Base-by-base conservation (phyloP, 495 filamentous ascomycete species). In the Extremus antarcticus region DNA sequence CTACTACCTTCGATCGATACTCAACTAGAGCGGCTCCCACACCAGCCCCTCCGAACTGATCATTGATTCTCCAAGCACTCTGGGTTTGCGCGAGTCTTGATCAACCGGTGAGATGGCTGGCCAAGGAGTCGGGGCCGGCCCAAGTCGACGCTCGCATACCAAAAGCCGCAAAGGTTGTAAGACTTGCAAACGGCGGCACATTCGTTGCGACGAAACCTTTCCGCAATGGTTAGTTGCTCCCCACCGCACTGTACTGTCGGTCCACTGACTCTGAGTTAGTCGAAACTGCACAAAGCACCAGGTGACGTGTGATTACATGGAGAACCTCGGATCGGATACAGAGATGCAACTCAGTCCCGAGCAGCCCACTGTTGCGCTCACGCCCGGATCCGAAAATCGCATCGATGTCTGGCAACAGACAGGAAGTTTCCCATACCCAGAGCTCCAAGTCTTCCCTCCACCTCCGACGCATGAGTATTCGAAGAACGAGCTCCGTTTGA, bases 231-330 rank as follows among this genome's bases (percentile, higher is more conserved):
- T 78, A n/a, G 51, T 45, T 8, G 15, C 21, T 51, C 32, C 10
- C 0, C 15, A 20, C 21, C 25, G 1, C 7, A 49, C 2, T 43
- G 38, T 21, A 19, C 40, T 10, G 13, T 40, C 13, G 20, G 7
- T n/a, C n/a, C 47, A 29, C 47, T 68, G 48, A 63, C 50, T 35
- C 47, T 10, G 13, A 15, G 11, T 25, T 62, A 97, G 91, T 73
- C 88, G 88, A 58, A 97, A 97, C 71, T 98, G 92, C 71, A 95
- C 91, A 51, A 97, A 97, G 69, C 92, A 98, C 70, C 94, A 95
- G 73, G 91, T 94, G 62, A 84, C 90, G 65, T 98, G 92, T 71
- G 91, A 94, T 62, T 98, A 97, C 70, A 91, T 94, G 78, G 89
- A 96, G 64, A 78, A 80, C 54, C 67, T 74, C 1, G 73, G 80